Evolutionary conservation across 1,139 yeast genomes (phyloP).

Genomic region (Meyerozyma sp.): DNA sequence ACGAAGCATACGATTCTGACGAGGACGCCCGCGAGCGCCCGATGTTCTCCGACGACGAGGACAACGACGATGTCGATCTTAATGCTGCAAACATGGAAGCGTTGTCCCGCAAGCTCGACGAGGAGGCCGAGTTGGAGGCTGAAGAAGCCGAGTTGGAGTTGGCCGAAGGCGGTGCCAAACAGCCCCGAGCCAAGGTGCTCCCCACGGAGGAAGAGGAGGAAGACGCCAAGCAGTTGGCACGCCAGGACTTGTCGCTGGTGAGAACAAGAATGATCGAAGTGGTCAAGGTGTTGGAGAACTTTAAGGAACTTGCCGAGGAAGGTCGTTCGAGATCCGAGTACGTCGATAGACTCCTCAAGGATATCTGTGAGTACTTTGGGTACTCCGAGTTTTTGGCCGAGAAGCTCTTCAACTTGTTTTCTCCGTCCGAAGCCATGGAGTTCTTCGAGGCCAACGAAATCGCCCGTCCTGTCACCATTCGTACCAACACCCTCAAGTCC

Average conservation of each 20-base stretch:
- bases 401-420: conserved; percentile 81
- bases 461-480: conserved; percentile 91
- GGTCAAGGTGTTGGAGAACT: conserved; percentile 92
- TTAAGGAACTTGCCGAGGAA: conserved; percentile 76
- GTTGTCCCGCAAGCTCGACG: conserved; percentile 62
- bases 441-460: conserved; percentile 98
- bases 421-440: conserved; percentile 96
- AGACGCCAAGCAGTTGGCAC: conserved; percentile 36
- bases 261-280: conserved; percentile 95
- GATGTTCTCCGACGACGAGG: conserved; percentile 82
- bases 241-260: conserved; percentile 69
- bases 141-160: conserved; percentile 76
- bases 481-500: conserved; percentile 92
- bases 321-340: conserved; percentile 84
- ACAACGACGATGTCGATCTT: conserved; percentile 70
- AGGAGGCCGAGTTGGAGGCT: conserved; percentile 68
- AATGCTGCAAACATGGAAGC: conserved; percentile 89
- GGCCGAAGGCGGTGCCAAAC: conserved; percentile 50
- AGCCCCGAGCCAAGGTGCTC: conserved; percentile 67
- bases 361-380: conserved; percentile 93
- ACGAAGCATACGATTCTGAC: conserved; percentile 47
- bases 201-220: conserved; percentile 61
- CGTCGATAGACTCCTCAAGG: conserved; percentile 67
- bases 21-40: conserved; percentile 59
- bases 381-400: conserved; percentile 93